phyloP scores from a whole-genome alignment of 225 moss, liverwort and hornwort species.

The Bryoerythrophyllum caledonicum region DNA sequence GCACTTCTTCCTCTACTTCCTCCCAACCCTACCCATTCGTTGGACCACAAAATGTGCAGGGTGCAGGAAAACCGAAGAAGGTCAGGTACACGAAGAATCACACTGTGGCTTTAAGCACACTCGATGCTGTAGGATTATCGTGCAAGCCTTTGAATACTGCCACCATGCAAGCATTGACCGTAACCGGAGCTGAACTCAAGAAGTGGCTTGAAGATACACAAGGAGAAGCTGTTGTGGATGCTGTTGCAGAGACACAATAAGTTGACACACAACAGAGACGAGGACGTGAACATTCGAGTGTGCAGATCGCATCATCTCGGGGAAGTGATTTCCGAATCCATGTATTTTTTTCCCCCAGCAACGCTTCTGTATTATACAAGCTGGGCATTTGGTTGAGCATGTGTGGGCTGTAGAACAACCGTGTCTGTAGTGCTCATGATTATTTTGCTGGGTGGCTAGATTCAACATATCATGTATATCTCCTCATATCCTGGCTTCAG shows the following conservation, averaged over 20 bases:
- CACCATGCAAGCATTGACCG: constrained; percentile 79
- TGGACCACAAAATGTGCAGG: constrained; percentile 32
- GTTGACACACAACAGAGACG: constrained; percentile 15
- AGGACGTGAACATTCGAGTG: constrained; percentile 3
- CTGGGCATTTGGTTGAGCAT: constrained; percentile 8
- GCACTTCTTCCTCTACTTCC: no score
- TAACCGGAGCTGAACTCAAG: constrained; percentile 50
- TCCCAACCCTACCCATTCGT: not conserved
- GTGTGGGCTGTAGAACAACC: constrained; percentile 4
- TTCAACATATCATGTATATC: constrained; percentile 7
- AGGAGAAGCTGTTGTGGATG: constrained; percentile 21
- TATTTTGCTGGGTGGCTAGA: constrained; percentile 22
- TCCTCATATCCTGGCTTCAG: constrained; percentile 28
- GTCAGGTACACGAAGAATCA: constrained; percentile 62
- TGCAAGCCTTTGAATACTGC: constrained; percentile 71
- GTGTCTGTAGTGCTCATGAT: constrained; percentile 8
- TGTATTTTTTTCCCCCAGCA: constrained; percentile 11
- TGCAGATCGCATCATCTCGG: constrained; percentile 18
- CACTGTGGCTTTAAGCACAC: constrained; percentile 51
- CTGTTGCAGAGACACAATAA: constrained; percentile 13
- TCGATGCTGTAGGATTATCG: constrained; percentile 60
- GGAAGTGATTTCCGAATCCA: constrained; percentile 12
- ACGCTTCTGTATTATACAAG: constrained; percentile 23
- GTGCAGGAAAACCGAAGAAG: constrained; percentile 49
- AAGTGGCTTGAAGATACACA: constrained; percentile 58